Base-by-base conservation (phyloP, 495 filamentous ascomycete genomes). In the Xylaria palmicola region DNA sequence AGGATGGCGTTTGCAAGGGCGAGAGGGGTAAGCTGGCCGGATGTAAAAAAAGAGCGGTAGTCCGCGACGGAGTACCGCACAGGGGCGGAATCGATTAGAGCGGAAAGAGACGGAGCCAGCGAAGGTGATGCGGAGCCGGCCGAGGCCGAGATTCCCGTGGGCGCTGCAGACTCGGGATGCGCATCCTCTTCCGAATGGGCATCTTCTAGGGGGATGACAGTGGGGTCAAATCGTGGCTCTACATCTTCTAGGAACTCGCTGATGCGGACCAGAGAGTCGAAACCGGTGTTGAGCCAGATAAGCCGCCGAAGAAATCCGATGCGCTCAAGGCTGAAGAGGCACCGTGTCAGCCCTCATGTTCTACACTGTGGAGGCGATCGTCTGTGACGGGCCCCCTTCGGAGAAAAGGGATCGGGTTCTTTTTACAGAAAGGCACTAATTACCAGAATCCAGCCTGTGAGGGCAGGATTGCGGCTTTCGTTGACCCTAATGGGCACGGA, bases 191-290 rank as follows among this genome's bases (percentile, higher is more conserved):
- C n/a, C n/a, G n/a, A n/a, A n/a, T n/a, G n/a, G n/a, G n/a, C 22
- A 27, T 27, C 17, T 15, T 85, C n/a, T 71, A 84, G 65, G 1
- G 88, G 89, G 24, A 90, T 84, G 39, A 95, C 87, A 34, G 88
- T 88, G 3, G 92, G 91, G 66, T 94, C 91, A 68, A 84, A 92
- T 60, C 88, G 83, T 15, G 87, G 81, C 45, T 84, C 74, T 62
- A 88, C 86, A 13, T 79, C 69, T 37, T 86, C 77, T 13, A 95
- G 80, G 39, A 85, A 72, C 9, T 71, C 66, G 17, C 67, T 63
- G 20, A 90, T 76, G 22, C 83, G 69, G 24, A 83, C 80, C 13
- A 94, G 79, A 5, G 75, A 66, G 47, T 70, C 74, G 62, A 96
- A 92, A 5, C 87, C 87, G 24, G 89, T 89, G 73, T 90, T 91